Percentiles rank a stretch among this genome's conserved stretches.
phyloP scores from a whole-genome alignment of 2,329 filamentous ascomycete genomes.

The Penicillium sp. region DNA sequence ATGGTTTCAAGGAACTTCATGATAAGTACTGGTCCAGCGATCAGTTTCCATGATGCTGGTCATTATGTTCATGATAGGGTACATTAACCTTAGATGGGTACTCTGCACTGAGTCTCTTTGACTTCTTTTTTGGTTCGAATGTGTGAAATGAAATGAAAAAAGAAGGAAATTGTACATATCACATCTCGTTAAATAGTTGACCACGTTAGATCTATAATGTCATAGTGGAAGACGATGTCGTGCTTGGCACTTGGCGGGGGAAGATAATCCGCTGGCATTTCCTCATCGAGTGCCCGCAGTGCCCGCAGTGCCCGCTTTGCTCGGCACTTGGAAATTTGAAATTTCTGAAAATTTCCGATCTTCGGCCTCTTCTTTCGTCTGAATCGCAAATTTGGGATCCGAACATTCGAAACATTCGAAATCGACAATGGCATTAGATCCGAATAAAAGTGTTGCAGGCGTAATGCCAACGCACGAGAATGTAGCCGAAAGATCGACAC shows the following conservation, averaged over 20 bases:
- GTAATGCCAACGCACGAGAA: not conserved
- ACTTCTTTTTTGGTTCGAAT: not conserved
- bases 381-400: not conserved
- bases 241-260: constrained; percentile 15
- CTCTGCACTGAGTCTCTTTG: constrained; percentile 17
- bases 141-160: not conserved
- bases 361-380: not conserved
- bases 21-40: constrained; percentile 23
- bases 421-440: constrained; percentile 7
- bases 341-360: not conserved
- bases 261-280: constrained; percentile 9
- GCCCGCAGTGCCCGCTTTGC: too few species aligned
- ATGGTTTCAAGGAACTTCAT: constrained; percentile 26
- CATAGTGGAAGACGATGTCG: constrained; percentile 17
- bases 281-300: constrained; percentile 23
- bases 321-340: not conserved
- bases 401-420: not conserved
- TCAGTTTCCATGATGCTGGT: constrained; percentile 27
- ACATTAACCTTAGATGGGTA: constrained; percentile 35
- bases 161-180: not conserved
- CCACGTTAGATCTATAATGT: not conserved
- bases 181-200: not conserved
- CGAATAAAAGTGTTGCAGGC: not conserved
- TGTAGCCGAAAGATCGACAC: not conserved
- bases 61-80: constrained; percentile 27